A percentile compares a stretch with the other conserved stretches of the same genome.
These are phyloP conservation scores for Luffa acutangula DNA, from an alignment of 306 rosid genomes.

Conservation along the genomic window DNA sequence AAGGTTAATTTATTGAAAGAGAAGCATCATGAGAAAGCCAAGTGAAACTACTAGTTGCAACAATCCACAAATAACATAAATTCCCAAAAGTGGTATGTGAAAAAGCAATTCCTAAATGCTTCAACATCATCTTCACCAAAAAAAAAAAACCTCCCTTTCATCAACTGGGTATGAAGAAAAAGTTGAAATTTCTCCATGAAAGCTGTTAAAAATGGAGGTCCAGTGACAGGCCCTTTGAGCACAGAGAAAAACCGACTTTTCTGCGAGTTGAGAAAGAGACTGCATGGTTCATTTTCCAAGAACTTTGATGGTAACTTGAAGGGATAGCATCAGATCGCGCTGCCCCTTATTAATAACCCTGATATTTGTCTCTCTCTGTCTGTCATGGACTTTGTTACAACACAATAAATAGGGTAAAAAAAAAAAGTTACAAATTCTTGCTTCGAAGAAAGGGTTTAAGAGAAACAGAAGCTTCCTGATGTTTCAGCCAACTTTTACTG, in stretches of 20 bases:
- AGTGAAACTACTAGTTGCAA: neutral
- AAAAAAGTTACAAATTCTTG: neutral
- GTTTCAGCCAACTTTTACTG: neutral
- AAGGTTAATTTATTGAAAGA: neutral
- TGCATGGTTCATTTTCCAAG: conserved; percentile 7
- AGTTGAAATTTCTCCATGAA: neutral
- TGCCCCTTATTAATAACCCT: neutral
- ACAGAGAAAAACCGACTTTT: neutral
- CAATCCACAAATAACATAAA: neutral
- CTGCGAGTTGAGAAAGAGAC: neutral
- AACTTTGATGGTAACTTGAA: neutral
- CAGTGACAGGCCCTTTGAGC: neutral
- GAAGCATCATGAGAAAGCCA: neutral
- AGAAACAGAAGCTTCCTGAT: too few species aligned
- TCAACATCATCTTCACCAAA: neutral
- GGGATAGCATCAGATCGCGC: neutral
- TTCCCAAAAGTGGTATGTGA: neutral
- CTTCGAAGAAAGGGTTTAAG: neutral
- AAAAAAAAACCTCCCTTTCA: neutral
- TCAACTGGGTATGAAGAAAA: neutral
- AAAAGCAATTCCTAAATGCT: neutral
- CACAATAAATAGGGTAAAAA: neutral
- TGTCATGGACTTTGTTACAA: neutral
- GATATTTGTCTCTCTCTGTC: neutral
- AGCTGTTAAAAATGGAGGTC: neutral